Base-by-base conservation (phyloP, 148 eudicot species). In the Rhododendron henanense region DNA sequence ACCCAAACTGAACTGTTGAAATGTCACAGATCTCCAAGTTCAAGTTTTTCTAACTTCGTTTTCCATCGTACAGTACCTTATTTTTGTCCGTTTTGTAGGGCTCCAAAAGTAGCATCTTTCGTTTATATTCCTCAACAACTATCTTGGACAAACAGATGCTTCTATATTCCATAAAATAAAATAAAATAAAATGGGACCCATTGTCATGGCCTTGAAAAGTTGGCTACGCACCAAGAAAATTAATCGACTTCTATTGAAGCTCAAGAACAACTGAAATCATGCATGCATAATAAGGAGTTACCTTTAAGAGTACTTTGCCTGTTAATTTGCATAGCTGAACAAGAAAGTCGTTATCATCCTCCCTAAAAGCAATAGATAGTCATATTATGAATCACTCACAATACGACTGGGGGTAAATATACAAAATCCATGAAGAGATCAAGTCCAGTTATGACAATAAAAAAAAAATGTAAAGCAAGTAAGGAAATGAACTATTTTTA, bases 261-360 rank as follows among this genome's bases (percentile, higher is more conserved):
- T 77, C 25, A 39, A 75, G n/a, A 61, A 67, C 55, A n/a, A 25
- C 28, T 39, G 28, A 18, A 73, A 37, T 51, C 75, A 47, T 47
- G 47, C 74, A 73, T 21, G 33, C 59, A 16, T 11, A 37, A 57
- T 44, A 73, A 16, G 16, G 59, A 76, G n/a, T 86, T 87, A 96
- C 98, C 96, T 91, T 95, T 80, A 96, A 87, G 61, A 95, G 95
- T 28, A 28, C 28, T 85, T 95, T 94, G 88, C 99, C 98, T 1
- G 93, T 45, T 81, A 83, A 84, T 87, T 87, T 92, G 92, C 99
- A 95, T 28, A 28, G 28, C 28, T 28, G 28, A 28, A 28, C 28
- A 28, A 28, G 28, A 28, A 28, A 28, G 28, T 75, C 99, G 84
- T 92, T 81, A 4, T 94, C 98, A 79, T 96, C 94, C 88, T 82